These are phyloP conservation scores for Botrytis medusae DNA, from an alignment of 2,329 filamentous ascomycete species.

Conservation along the genomic window DNA sequence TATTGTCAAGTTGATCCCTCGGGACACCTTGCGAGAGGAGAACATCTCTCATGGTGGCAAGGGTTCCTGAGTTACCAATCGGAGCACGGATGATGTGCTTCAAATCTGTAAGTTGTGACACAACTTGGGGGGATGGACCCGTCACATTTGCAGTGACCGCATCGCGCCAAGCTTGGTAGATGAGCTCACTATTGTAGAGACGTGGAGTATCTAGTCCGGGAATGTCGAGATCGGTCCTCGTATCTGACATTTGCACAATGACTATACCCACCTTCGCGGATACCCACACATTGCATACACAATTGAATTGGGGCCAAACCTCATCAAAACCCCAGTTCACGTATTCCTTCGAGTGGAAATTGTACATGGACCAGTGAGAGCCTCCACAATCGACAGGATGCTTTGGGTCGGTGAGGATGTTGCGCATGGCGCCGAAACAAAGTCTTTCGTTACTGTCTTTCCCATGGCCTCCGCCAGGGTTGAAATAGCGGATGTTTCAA, in stretches of 20 bases:
- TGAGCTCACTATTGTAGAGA: background rate
- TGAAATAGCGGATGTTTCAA: background rate
- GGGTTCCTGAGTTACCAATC: background rate
- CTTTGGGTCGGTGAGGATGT: background rate
- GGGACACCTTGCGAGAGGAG: background rate
- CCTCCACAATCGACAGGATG: background rate
- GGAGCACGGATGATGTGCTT: background rate
- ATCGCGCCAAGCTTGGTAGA: constrained; percentile 11
- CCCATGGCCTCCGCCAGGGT: background rate
- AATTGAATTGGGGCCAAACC: background rate
- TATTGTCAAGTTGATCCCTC: fast-evolving
- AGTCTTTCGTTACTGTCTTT: no score
- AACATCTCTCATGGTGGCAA: background rate
- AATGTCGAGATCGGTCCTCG: background rate
- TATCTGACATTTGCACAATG: background rate
- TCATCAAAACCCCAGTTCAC: background rate
- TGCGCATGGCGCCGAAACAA: no score
- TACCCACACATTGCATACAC: background rate
- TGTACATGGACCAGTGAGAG: background rate
- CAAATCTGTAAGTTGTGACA: background rate
- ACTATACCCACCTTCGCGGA: background rate
- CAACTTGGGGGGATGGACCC: fast-evolving
- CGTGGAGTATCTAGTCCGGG: background rate
- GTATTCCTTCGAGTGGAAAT: background rate
- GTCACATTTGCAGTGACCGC: background rate